These are phyloP conservation scores for Arthrinium puccinioides DNA, from an alignment of 2,329 filamentous ascomycete species.

Conservation along the genomic window DNA sequence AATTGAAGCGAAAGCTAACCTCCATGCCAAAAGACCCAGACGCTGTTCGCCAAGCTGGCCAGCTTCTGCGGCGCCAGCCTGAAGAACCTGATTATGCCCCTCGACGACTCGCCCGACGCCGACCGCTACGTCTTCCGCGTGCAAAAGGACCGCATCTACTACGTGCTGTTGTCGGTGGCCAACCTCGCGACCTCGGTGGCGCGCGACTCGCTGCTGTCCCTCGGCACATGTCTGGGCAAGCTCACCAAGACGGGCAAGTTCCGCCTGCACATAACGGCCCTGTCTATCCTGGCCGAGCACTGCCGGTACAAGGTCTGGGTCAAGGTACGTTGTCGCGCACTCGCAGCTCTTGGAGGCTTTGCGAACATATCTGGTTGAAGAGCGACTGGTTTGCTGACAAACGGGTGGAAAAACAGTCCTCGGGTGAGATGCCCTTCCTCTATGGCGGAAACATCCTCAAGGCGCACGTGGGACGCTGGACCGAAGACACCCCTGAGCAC, in stretches of 20 bases:
- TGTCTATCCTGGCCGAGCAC: constrained; percentile 83
- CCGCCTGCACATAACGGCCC: constrained; percentile 79
- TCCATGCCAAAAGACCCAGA: constrained; percentile 71
- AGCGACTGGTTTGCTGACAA: too few species aligned
- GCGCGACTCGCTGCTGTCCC: constrained; percentile 71
- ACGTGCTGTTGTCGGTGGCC: constrained; percentile 80
- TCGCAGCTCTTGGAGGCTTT: background rate
- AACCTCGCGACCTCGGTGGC: constrained; percentile 85
- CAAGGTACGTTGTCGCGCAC: constrained; percentile 25
- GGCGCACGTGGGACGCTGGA: constrained; percentile 47
- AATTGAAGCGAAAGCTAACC: background rate
- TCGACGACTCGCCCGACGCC: constrained; percentile 57
- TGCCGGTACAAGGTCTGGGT: constrained; percentile 97
- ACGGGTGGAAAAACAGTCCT: constrained; percentile 43
- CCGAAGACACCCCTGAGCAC: constrained; percentile 60
- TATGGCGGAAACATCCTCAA: constrained; percentile 76
- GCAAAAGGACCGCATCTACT: constrained; percentile 71
- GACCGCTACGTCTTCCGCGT: constrained; percentile 84
- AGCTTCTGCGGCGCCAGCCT: constrained; percentile 86
- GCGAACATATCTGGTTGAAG: too few species aligned
- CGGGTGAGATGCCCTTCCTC: constrained; percentile 95
- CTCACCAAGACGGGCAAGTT: constrained; percentile 98
- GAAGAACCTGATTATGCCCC: constrained; percentile 72
- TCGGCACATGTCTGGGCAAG: constrained; percentile 88
- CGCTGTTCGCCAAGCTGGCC: constrained; percentile 86